Conservation (phyloP, 192 early-diverging fungal species). For the Phlyctochytrium arcticum region DNA sequence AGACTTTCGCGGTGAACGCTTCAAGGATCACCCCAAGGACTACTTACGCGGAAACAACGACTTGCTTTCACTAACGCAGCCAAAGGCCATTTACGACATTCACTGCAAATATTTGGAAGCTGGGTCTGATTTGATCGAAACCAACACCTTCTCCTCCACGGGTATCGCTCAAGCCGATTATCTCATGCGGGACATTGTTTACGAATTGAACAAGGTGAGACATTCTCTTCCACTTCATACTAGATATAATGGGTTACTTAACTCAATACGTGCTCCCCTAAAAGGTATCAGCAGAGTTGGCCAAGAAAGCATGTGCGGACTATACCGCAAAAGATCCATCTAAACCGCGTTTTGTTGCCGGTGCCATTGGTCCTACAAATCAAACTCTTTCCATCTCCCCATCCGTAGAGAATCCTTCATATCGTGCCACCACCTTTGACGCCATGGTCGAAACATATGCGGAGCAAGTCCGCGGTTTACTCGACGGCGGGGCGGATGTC, state of each 20-base stretch:
- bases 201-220: slow-evolving; percentile 83
- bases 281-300: slow-evolving; percentile 69
- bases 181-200: slow-evolving; percentile 75
- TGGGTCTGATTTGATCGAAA: slow-evolving; percentile 91
- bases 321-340: slow-evolving; percentile 69
- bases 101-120: slow-evolving; percentile 88
- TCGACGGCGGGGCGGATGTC: slow-evolving; percentile 92
- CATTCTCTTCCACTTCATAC: not conserved
- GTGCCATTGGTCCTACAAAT: slow-evolving; percentile 82
- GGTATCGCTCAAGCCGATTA: slow-evolving; percentile 94
- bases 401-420: slow-evolving; percentile 92
- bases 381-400: slow-evolving; percentile 95
- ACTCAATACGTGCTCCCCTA: not conserved
- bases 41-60: slow-evolving; percentile 94
- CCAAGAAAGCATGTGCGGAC: slow-evolving; percentile 78
- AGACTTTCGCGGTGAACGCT: slow-evolving; percentile 83
- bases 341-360: slow-evolving; percentile 83
- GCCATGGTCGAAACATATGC: slow-evolving; percentile 87
- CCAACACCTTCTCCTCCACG: slow-evolving; percentile 94
- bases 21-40: slow-evolving; percentile 79
- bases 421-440: slow-evolving; percentile 93
- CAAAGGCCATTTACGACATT: slow-evolving; percentile 83
- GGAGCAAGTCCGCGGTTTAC: slow-evolving; percentile 83
- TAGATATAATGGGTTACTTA: not conserved
- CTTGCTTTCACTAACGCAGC: slow-evolving; percentile 85